Percentiles rank a stretch among this genome's conserved stretches.
Evolutionary conservation across 2,329 filamentous ascomycete species (phyloP).

Genomic region (Cryphonectria nitschkei): DNA sequence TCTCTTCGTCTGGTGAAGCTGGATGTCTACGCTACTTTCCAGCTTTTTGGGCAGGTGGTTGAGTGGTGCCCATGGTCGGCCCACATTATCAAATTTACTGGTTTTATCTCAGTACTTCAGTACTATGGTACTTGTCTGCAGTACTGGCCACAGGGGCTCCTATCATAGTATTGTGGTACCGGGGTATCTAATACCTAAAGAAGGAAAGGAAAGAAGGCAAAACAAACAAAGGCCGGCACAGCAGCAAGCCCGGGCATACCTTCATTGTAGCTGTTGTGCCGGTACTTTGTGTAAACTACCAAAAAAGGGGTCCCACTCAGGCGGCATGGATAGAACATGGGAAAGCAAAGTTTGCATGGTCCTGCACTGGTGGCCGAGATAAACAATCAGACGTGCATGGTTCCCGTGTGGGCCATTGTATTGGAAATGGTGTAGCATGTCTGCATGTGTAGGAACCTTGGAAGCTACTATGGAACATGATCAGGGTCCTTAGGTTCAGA

Average conservation of each 20-base stretch:
- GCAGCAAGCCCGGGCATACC: too few species aligned
- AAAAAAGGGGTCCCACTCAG: neutral
- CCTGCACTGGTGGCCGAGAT: neutral
- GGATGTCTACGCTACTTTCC: neutral
- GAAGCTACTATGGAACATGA: neutral
- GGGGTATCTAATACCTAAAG: too few species aligned
- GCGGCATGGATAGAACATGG: neutral
- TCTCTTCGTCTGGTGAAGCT: too few species aligned
- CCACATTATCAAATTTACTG: neutral
- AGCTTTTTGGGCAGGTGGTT: neutral
- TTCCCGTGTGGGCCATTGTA: neutral
- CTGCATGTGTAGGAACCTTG: neutral
- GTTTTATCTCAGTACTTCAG: neutral
- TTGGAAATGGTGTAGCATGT: neutral
- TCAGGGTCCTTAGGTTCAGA: neutral
- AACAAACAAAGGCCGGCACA: too few species aligned
- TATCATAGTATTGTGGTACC: neutral
- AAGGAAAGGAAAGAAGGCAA: too few species aligned
- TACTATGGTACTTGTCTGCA: neutral
- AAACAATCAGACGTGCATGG: neutral
- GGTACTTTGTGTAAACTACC: neutral
- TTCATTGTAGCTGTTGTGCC: too few species aligned
- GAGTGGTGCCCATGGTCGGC: neutral
- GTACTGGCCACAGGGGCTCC: neutral
- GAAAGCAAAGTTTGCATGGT: neutral